Percentiles rank a stretch among this genome's conserved stretches.
These are phyloP conservation scores for Microcyclosporella mali DNA, from an alignment of 2,329 filamentous ascomycete genomes.

Conservation along the genomic window DNA sequence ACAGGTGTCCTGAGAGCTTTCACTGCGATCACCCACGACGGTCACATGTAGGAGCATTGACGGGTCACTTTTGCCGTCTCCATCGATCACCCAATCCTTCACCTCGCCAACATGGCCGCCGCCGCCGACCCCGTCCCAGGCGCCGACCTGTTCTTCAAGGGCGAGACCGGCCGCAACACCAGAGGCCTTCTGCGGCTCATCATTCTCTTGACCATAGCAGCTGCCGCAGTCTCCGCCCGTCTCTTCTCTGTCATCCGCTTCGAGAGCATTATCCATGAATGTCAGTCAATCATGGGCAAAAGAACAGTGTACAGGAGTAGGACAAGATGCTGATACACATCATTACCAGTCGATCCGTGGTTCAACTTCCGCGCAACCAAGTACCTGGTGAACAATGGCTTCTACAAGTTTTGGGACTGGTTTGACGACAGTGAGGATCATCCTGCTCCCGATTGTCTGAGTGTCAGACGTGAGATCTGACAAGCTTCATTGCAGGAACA, in stretches of 20 bases:
- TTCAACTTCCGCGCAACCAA: slow-evolving; percentile 99
- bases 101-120: slow-evolving; percentile 13
- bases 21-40: too few species aligned
- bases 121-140: slow-evolving; percentile 16
- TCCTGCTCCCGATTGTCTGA: not conserved
- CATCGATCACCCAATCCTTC: not conserved
- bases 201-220: slow-evolving; percentile 87
- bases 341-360: slow-evolving; percentile 88
- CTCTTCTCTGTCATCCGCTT: slow-evolving; percentile 98
- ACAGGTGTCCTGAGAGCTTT: too few species aligned
- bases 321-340: slow-evolving; percentile 8
- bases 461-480: slow-evolving; percentile 1
- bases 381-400: slow-evolving; percentile 92
- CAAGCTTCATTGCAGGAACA: slow-evolving; percentile 54
- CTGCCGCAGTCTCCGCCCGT: slow-evolving; percentile 83
- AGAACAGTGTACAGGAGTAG: slow-evolving; percentile 1
- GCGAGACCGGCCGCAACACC: slow-evolving; percentile 72
- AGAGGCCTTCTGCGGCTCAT: slow-evolving; percentile 79
- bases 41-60: not conserved
- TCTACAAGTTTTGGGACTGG: slow-evolving; percentile 99
- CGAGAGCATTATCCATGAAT: slow-evolving; percentile 99
- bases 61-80: not conserved
- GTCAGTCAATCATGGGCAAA: slow-evolving; percentile 52
- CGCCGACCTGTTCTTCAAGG: slow-evolving; percentile 57
- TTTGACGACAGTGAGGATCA: slow-evolving; percentile 78